Percentiles rank a stretch among this genome's conserved stretches.
Conservation (phyloP, 208 protist species). For the Leishmania lainsoni region DNA sequence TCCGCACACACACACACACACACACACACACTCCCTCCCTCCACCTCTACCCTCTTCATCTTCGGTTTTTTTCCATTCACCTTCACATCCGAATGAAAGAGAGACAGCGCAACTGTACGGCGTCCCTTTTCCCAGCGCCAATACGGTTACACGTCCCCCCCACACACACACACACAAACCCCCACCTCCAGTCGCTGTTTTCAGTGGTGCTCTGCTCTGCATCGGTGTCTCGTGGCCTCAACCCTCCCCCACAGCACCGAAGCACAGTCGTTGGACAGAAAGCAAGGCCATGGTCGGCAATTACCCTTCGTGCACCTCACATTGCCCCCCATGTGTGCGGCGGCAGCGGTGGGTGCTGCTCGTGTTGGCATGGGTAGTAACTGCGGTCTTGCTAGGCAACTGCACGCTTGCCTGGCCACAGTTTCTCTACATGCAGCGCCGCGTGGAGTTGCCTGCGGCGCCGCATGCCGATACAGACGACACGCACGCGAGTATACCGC, state of each 20-base stretch:
- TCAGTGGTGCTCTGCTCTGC: neutral
- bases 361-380: neutral
- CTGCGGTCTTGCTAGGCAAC: neutral
- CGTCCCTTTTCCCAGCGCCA: neutral
- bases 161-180: too few relatives aligned
- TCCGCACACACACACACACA: neutral
- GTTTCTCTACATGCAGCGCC: conserved; percentile 3
- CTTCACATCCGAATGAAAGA: neutral
- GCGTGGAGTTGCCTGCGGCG: neutral
- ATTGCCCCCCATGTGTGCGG: neutral
- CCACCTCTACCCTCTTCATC: neutral
- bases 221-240: neutral
- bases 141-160: neutral
- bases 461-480: neutral
- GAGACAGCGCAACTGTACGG: neutral
- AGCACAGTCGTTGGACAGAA: neutral
- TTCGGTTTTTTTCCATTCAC: neutral
- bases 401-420: conserved; percentile 17
- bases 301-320: neutral
- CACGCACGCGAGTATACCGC: neutral
- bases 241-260: neutral
- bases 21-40: neutral
- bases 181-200: neutral
- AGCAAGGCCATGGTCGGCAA: neutral
- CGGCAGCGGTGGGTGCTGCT: neutral